Conservation (phyloP, 805 yeast genomes). For the Kodamaea jinghongensis region DNA sequence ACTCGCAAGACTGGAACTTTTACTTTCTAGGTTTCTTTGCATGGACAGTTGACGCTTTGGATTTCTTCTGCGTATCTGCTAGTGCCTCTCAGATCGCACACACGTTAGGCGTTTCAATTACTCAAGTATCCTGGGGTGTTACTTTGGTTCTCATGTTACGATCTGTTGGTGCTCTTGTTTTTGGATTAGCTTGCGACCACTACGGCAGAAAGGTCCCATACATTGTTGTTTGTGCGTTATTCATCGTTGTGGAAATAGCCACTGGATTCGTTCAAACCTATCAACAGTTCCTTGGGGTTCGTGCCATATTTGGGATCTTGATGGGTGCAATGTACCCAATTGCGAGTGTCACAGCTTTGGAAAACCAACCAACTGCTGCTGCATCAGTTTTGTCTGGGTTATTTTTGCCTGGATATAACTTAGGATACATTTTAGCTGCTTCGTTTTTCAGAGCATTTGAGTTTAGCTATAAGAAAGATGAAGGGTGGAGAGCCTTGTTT, state of each 20-base stretch:
- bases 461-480: slow-evolving; percentile 13
- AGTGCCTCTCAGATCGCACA: slow-evolving; percentile 20
- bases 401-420: slow-evolving; percentile 27
- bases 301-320: slow-evolving; percentile 24
- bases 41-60: slow-evolving; percentile 26
- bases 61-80: slow-evolving; percentile 23
- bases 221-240: slow-evolving; percentile 17
- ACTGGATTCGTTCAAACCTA: slow-evolving; percentile 25
- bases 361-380: slow-evolving; percentile 20
- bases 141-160: slow-evolving; percentile 27
- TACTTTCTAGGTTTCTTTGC: slow-evolving; percentile 22
- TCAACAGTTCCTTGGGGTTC: slow-evolving; percentile 21
- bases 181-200: slow-evolving; percentile 23
- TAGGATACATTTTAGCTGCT: slow-evolving; percentile 24
- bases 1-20: slow-evolving; percentile 18
- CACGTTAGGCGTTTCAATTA: slow-evolving; percentile 15
- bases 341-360: slow-evolving; percentile 20
- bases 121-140: slow-evolving; percentile 24
- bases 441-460: slow-evolving; percentile 22
- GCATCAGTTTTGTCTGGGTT: slow-evolving; percentile 23
- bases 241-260: slow-evolving; percentile 21
- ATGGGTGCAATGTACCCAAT: slow-evolving; percentile 27
- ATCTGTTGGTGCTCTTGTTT: slow-evolving; percentile 23
- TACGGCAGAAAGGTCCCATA: slow-evolving; percentile 26
- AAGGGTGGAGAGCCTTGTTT: slow-evolving; percentile 24